Evolutionary conservation across 1,284 basidiomycete genomes (phyloP), one percentile per base, ranked within the genome.

Genomic region (Ceratobasidium papillatum): DNA sequence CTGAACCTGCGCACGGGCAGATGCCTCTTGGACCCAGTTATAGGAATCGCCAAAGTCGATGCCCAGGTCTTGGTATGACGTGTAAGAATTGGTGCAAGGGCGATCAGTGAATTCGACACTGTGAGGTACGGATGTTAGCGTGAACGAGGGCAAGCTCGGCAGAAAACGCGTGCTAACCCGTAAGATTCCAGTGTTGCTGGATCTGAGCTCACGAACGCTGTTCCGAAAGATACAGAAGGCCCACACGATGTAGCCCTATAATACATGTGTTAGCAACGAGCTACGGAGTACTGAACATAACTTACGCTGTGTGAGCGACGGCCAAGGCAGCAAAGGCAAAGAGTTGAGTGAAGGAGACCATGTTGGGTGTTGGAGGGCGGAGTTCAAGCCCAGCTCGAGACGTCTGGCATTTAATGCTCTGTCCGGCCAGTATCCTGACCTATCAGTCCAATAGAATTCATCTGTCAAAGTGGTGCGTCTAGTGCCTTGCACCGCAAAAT

Each of bases 261-360:
- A n/a, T 5, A 61, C 25, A 8, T 3, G 9, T n/a, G 36, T 61
- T 17, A 61, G 36, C 58, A 27, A 43, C 19, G 32, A 17, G 38
- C 14, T 25, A 11, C 2, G 2, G 4, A 32, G 58, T 3, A 36
- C 7, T 22, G 38, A 11, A 61, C 1, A 5, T 22, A 2, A 22
- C 58, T 61, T 61, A 61, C 58, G 58, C 58, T n/a, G 38, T 32
- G n/a, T 61, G 58, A n/a, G 58, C 38, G 30, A 34, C 54, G 32
- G 36, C 38, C 36, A 61, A 22, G 38, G 36, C 36, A 11, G 22
- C 58, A 19, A 43, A 19, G 36, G n/a, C 38, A 19, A 43, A 22
- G 36, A 61, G n/a, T 12, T 36, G 38, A 36, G 36, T 43, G 19
- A 61, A 61, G n/a, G 58, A 19, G 38, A 25, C 19, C 58, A 61